phyloP scores from a whole-genome alignment of 1,284 basidiomycete genomes.

The Sutorius eximius region DNA sequence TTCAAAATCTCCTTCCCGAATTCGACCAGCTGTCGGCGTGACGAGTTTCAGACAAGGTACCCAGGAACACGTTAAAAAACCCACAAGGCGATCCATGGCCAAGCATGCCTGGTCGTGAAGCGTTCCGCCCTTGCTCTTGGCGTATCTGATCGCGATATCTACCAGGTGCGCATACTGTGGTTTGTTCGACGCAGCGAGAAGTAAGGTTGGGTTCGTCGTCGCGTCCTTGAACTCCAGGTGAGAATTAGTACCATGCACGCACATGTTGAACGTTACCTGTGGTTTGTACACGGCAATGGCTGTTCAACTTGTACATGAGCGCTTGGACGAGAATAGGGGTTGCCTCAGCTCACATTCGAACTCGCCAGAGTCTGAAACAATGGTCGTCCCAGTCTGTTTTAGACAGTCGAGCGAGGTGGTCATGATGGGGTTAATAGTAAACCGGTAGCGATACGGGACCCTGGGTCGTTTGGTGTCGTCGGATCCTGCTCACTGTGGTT shows the following conservation, averaged over 20 bases:
- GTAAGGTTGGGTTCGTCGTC: slow-evolving; percentile 91
- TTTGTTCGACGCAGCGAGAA: slow-evolving; percentile 91
- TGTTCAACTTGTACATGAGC: slow-evolving; percentile 27
- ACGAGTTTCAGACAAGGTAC: not conserved
- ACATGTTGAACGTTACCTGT: slow-evolving; percentile 51
- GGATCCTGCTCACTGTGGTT: not conserved
- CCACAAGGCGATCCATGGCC: slow-evolving; percentile 85
- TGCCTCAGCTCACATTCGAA: slow-evolving; percentile 62
- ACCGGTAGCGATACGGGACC: not conserved
- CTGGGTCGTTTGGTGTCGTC: not conserved
- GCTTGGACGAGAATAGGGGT: slow-evolving; percentile 7
- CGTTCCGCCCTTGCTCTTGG: slow-evolving; percentile 76
- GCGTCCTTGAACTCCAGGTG: slow-evolving; percentile 58
- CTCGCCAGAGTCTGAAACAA: slow-evolving; percentile 90
- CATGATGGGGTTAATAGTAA: slow-evolving; percentile 49
- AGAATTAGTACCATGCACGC: not conserved
- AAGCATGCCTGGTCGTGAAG: slow-evolving; percentile 69
- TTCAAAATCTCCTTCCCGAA: slow-evolving; percentile 94
- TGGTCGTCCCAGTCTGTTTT: slow-evolving; percentile 86
- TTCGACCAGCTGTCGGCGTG: slow-evolving; percentile 71
- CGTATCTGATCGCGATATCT: slow-evolving; percentile 79
- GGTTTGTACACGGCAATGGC: slow-evolving; percentile 90
- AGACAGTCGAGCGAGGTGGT: slow-evolving; percentile 83
- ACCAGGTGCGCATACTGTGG: slow-evolving; percentile 82
- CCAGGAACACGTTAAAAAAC: not conserved